phyloP scores from a whole-genome alignment of 2,329 filamentous ascomycete species.

The Fusarium humuli region DNA sequence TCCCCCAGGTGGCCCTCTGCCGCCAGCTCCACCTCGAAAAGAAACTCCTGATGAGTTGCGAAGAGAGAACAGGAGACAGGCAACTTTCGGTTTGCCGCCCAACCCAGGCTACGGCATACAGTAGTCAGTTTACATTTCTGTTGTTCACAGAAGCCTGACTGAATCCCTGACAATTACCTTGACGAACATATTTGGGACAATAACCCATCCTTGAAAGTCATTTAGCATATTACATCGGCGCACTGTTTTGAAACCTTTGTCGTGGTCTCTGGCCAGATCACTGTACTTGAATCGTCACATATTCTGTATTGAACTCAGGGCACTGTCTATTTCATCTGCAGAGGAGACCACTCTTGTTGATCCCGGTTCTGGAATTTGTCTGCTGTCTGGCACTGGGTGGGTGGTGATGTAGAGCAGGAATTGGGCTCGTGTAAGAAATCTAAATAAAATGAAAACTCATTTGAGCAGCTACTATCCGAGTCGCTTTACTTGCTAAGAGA shows the following conservation, averaged over 20 bases:
- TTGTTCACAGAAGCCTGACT: slow-evolving; percentile 28
- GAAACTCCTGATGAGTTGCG: slow-evolving; percentile 66
- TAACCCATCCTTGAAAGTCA: slow-evolving; percentile 39
- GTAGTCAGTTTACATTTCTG: slow-evolving; percentile 32
- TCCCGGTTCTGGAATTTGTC: slow-evolving; percentile 29
- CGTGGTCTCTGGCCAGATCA: slow-evolving; percentile 42
- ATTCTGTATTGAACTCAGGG: slow-evolving; percentile 34
- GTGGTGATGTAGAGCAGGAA: slow-evolving; percentile 32
- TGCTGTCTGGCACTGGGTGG: slow-evolving; percentile 38
- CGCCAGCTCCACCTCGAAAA: slow-evolving; percentile 70
- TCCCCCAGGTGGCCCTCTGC: slow-evolving; percentile 68
- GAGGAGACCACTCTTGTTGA: slow-evolving; percentile 32
- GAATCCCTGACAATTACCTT: slow-evolving; percentile 22
- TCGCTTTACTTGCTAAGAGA: slow-evolving; percentile 5
- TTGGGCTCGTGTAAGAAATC: slow-evolving; percentile 37
- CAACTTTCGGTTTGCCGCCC: slow-evolving; percentile 62
- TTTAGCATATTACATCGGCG: slow-evolving; percentile 51
- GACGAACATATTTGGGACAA: slow-evolving; percentile 36
- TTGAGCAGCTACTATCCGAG: slow-evolving; percentile 19
- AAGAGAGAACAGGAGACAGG: slow-evolving; percentile 65
- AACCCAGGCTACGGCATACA: slow-evolving; percentile 54
- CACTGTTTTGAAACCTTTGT: slow-evolving; percentile 46
- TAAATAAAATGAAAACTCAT: slow-evolving; percentile 43
- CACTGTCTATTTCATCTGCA: slow-evolving; percentile 27
- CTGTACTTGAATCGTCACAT: slow-evolving; percentile 40